phyloP scores from a whole-genome alignment of 345 rosid species.

The Pistacia integerrima region DNA sequence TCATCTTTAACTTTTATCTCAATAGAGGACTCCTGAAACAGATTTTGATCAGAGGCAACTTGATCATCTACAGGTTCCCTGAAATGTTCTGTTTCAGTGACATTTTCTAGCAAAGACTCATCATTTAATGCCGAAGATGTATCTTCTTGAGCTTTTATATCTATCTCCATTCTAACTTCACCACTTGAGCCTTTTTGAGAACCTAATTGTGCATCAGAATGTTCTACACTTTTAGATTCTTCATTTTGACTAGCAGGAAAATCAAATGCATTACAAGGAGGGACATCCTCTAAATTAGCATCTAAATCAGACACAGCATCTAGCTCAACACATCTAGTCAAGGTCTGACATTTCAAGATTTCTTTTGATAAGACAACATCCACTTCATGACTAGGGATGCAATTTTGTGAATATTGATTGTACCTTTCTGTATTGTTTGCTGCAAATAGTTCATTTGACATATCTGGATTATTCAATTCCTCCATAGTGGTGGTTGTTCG shows the following conservation, averaged over 20 bases:
- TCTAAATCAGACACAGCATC: slow-evolving; percentile 4
- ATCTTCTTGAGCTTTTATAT: slow-evolving; percentile 23
- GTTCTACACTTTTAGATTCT: slow-evolving; percentile 17
- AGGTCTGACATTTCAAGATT: not conserved
- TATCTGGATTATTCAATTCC: slow-evolving; percentile 20
- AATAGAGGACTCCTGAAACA: slow-evolving; percentile 12
- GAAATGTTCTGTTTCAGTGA: slow-evolving; percentile 31
- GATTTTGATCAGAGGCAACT: slow-evolving; percentile 22
- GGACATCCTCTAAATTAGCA: slow-evolving; percentile 7
- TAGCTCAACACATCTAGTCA: slow-evolving; percentile 1
- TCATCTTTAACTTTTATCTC: slow-evolving; percentile 29
- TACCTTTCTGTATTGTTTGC: slow-evolving; percentile 8
- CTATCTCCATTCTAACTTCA: slow-evolving; percentile 21
- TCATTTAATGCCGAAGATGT: slow-evolving; percentile 12
- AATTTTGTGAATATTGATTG: slow-evolving; percentile 27
- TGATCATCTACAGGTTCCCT: slow-evolving; percentile 24
- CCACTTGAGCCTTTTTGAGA: slow-evolving; percentile 24
- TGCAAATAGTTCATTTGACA: slow-evolving; percentile 7
- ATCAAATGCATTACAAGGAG: slow-evolving; percentile 11
- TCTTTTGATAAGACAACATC: slow-evolving; percentile 31
- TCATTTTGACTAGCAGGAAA: slow-evolving; percentile 20
- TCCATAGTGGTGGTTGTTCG: slow-evolving; percentile 13
- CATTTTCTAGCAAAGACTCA: slow-evolving; percentile 26
- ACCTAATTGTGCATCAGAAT: slow-evolving; percentile 24
- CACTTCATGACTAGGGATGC: slow-evolving; percentile 24